Evolutionary conservation across 257 asterid species (phyloP), one percentile per base, ranked within the genome.

Genomic region (Ilex asprella): DNA sequence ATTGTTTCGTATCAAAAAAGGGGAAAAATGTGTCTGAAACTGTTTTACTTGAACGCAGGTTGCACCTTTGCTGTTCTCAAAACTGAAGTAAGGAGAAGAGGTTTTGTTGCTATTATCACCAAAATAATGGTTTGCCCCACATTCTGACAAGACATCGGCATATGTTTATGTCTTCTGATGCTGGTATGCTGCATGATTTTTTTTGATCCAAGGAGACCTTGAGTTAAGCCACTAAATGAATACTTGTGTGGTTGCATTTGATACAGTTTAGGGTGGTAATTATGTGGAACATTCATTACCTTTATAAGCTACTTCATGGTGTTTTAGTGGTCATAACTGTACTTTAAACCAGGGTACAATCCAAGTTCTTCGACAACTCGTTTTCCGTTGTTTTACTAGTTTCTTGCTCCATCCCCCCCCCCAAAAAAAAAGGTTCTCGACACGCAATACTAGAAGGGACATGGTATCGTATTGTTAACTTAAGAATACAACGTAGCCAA

Each of bases 41-140:
- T 8, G 10, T 53, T 53, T 53, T n/a, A 0, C 57, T 53, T 2
- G 13, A 55, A 41, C 46, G 63, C 77, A 74, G 77, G 83, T 71
- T 67, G 83, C 83, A n/a, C 71, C 70, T 0, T 77, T 77, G 73
- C 79, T 83, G 57, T 83, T 86, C 64, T 11, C 78, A 14, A 69
- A 75, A 59, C 85, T 80, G 62, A 87, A 84, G 65, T 87, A 79
- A 81, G 68, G 41, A 73, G 27, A 59, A 56, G 63, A 55, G 14
- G 30, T 55, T 58, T 53, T 56, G 27, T 58, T 66, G 70, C 58
- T 72, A 50, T 31, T 0, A 6, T 49, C 50, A 31, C 50, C 62
- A 29, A 62, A 62, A 52, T 64, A 69, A 32, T 57, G 46, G 32
- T 31, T 63, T 16, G 67, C 13, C 57, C 60, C 63, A 59, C 55